phyloP scores from a whole-genome alignment of 345 rosid genomes.

The Dovyalis caffra region DNA sequence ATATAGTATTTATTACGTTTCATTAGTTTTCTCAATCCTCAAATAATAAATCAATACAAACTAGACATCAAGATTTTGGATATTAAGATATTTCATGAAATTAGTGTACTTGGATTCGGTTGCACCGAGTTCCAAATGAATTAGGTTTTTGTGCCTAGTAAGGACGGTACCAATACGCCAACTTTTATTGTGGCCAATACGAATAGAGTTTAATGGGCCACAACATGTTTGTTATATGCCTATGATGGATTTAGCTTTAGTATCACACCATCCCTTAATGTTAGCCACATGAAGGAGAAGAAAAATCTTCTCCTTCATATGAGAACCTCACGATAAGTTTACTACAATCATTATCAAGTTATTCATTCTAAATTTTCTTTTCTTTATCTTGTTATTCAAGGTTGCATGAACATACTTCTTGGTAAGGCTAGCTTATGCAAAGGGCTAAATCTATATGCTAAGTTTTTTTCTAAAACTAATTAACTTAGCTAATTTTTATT shows the following conservation, averaged over 20 bases:
- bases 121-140: conserved; percentile 60
- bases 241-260: conserved; percentile 84
- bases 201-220: conserved; percentile 65
- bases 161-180: conserved; percentile 80
- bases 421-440: too few relatives aligned
- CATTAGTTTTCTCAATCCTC: conserved; percentile 83
- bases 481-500: too few relatives aligned
- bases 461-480: too few relatives aligned
- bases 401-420: too few relatives aligned
- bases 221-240: conserved; percentile 82
- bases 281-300: conserved; percentile 57
- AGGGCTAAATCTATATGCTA: too few relatives aligned
- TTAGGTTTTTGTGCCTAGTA: conserved; percentile 78
- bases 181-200: conserved; percentile 67
- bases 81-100: conserved; percentile 78
- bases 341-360: too few relatives aligned
- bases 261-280: conserved; percentile 69
- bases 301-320: too few relatives aligned
- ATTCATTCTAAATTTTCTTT: too few relatives aligned
- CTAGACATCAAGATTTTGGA: conserved; percentile 47
- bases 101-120: conserved; percentile 68
- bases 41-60: conserved; percentile 73
- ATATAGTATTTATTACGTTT: too few relatives aligned
- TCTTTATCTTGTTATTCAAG: too few relatives aligned
- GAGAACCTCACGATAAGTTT: too few relatives aligned